Percentiles rank a stretch among this genome's conserved stretches.
phyloP scores from a whole-genome alignment of 2,329 filamentous ascomycete genomes.

The Neofusicoccum laricinum region DNA sequence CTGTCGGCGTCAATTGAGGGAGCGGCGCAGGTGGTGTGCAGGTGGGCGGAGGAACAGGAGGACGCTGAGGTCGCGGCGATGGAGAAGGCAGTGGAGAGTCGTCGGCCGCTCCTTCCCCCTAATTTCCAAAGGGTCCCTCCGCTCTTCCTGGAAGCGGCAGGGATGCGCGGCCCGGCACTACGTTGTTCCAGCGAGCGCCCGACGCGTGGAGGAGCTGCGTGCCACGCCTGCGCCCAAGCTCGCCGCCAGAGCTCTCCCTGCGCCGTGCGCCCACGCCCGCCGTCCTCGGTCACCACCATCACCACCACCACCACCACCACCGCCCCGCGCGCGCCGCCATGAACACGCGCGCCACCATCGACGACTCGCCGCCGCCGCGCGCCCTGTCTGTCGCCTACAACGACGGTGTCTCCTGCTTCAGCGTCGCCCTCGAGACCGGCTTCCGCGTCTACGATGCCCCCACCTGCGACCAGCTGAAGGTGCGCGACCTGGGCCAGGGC shows the following conservation, averaged over 20 bases:
- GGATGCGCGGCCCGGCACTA: conserved; percentile 13
- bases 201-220: conserved; percentile 11
- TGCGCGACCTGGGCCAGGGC: conserved; percentile 55
- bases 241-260: conserved; percentile 19
- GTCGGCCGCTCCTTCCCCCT: conserved; percentile 18
- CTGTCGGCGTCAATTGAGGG: conserved; percentile 16
- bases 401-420: conserved; percentile 77
- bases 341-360: conserved; percentile 86
- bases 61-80: conserved; percentile 14
- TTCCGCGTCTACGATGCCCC: conserved; percentile 56
- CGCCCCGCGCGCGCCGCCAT: conserved; percentile 49
- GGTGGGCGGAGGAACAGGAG: conserved; percentile 11
- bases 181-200: conserved; percentile 7
- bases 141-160: conserved; percentile 13
- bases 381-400: conserved; percentile 87
- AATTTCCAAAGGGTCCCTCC: conserved; percentile 18
- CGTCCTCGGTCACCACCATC: neutral
- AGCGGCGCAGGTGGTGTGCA: neutral
- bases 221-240: conserved; percentile 4
- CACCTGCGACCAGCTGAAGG: conserved; percentile 29
- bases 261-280: conserved; percentile 15
- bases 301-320: neutral
- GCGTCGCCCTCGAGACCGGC: conserved; percentile 80
- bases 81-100: conserved; percentile 16
- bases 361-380: conserved; percentile 68